A percentile compares a stretch with the other conserved stretches of the same genome.
Conservation (phyloP, 1,284 basidiomycete genomes). For the Papiliotrema flavescens region DNA sequence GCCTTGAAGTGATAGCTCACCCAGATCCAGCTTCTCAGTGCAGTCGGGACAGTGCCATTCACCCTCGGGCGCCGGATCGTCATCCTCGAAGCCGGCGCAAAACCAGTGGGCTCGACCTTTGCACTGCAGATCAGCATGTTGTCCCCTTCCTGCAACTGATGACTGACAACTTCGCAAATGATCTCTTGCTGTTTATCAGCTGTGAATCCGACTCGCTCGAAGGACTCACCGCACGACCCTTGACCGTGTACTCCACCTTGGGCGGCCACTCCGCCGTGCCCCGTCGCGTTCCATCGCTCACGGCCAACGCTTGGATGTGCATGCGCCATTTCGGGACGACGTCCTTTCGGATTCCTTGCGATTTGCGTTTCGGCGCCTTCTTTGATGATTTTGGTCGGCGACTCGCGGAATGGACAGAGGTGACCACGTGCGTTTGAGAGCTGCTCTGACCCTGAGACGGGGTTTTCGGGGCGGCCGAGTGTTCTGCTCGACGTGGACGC, state of each 20-base stretch:
- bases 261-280: conserved; percentile 2
- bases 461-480: too few species aligned
- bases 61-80: conserved; percentile 1
- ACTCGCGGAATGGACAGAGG: too few species aligned
- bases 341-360: not conserved
- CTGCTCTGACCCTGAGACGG: too few species aligned
- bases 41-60: conserved; percentile 10
- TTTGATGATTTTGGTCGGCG: too few species aligned
- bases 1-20: not conserved
- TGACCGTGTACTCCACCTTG: conserved; percentile 3
- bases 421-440: too few species aligned
- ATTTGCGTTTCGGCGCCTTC: too few species aligned
- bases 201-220: not conserved
- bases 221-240: conserved; percentile 2
- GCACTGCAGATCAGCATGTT: not conserved
- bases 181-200: conserved; percentile 4
- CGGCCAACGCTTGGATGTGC: not conserved
- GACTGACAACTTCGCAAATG: conserved; percentile 1
- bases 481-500: too few species aligned
- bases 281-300: not conserved
- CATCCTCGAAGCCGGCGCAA: conserved; percentile 6
- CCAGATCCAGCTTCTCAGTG: not conserved
- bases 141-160: not conserved
- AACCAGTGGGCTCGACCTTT: conserved; percentile 3
- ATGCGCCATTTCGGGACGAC: not conserved